A percentile compares a stretch with the other conserved stretches of the same genome.
Evolutionary conservation across 2,329 filamentous ascomycete species (phyloP).

Genomic region (Colletotrichum spaethianum): DNA sequence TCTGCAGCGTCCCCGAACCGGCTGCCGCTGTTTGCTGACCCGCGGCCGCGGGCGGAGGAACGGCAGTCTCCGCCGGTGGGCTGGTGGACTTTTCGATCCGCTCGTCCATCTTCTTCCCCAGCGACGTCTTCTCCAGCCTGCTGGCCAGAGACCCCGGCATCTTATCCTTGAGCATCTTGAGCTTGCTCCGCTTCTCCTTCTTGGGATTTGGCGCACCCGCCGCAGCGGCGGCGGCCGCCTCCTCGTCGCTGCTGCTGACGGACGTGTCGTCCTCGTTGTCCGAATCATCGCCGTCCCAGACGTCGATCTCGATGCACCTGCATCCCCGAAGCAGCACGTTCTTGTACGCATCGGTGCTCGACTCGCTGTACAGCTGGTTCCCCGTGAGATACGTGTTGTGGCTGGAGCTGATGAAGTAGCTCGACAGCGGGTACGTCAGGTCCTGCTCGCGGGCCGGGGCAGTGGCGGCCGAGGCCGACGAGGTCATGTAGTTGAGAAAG

Average conservation of each 20-base stretch:
- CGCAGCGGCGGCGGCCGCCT: slow-evolving; percentile 40
- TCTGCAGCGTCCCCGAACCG: slow-evolving; percentile 16
- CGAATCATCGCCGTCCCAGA: slow-evolving; percentile 90
- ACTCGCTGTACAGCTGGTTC: slow-evolving; percentile 88
- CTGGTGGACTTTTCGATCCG: slow-evolving; percentile 49
- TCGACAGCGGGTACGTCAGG: slow-evolving; percentile 84
- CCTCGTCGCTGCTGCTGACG: slow-evolving; percentile 65
- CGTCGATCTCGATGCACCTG: slow-evolving; percentile 93
- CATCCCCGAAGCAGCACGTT: slow-evolving; percentile 87
- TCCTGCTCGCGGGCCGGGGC: slow-evolving; percentile 60
- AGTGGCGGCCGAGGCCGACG: slow-evolving; percentile 59
- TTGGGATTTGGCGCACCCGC: slow-evolving; percentile 17
- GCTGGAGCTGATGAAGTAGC: slow-evolving; percentile 94
- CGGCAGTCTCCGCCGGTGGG: slow-evolving; percentile 31
- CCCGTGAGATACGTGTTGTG: slow-evolving; percentile 96
- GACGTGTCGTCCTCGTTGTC: slow-evolving; percentile 74
- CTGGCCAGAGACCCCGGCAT: slow-evolving; percentile 59
- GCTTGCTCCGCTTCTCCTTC: slow-evolving; percentile 69
- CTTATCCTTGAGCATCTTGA: slow-evolving; percentile 74
- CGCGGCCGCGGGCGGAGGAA: not conserved
- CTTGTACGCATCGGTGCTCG: slow-evolving; percentile 90
- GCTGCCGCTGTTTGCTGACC: not conserved
- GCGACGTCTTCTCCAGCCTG: slow-evolving; percentile 64
- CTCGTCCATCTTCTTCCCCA: slow-evolving; percentile 59
- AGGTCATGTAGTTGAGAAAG: slow-evolving; percentile 72